Evolutionary conservation across 345 rosid species (phyloP), one percentile per base, ranked within the genome.

Genomic region (Citrus australasica): DNA sequence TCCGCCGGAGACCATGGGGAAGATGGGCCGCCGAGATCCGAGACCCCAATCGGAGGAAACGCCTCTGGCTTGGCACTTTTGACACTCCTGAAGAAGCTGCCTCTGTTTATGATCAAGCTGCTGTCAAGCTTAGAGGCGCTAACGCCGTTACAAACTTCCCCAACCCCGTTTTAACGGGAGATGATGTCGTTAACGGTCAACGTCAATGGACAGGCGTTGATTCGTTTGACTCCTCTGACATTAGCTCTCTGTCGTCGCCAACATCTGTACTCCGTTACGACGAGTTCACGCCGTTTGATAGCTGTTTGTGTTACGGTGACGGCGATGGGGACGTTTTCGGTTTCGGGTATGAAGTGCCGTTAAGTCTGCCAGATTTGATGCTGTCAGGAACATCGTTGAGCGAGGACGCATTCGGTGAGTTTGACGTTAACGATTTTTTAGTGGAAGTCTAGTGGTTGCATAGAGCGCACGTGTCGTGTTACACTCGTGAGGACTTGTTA

Each of bases 1-100:
- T 90, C n/a, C 86, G 93, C 10, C 90, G 79, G 83, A 80, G 93
- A 24, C 91, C 89, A 7, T 90, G 93, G 93, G 93, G 93, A 0
- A 76, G 85, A 9, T 90, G 91, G 91, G 91, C 87, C 10, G 93
- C 93, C 8, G 93, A 90, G 88, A 90, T 90, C 68, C 85, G 93
- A 48, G 81, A 80, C 16, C 90, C 86, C 28, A 80, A 60, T 58
- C 4, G 76, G 2, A 46, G 83, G 7, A 81, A 80, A 24, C 87
- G 93, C 74, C 71, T 88, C 0, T 89, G 93, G 93, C 82, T 89
- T 0, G 93, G 93, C 0, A 89, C 91, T 13, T 89, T 81, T 8
- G 79, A 88, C 28, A 88, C 90, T 0, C 87, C 93, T 0, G 93
- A 89, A 58, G 93, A 89, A 78, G 93, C 93, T 11, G 93, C 93